Percentiles rank a stretch among this genome's conserved stretches.
These are phyloP conservation scores for Fragaria iinumae DNA, from an alignment of 306 rosid species.

Conservation along the genomic window DNA sequence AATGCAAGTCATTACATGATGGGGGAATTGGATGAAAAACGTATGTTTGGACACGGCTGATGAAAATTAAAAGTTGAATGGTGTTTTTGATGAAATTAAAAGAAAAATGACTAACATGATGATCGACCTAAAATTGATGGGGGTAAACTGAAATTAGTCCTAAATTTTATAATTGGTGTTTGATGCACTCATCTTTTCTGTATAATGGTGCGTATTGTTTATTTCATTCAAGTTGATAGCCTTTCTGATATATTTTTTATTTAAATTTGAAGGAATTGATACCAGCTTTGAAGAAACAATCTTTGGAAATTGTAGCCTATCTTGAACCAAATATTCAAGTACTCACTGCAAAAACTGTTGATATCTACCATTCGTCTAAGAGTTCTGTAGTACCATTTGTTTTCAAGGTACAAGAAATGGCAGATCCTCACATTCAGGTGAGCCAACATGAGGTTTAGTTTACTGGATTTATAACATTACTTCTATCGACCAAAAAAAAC, in stretches of 20 bases:
- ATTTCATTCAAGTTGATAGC: not conserved
- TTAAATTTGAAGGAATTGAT: slow-evolving; percentile 38
- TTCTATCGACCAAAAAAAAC: too few species aligned
- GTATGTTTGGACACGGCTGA: too few species aligned
- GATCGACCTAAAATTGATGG: too few species aligned
- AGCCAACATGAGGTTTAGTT: not conserved
- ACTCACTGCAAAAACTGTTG: slow-evolving; percentile 24
- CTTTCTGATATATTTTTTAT: not conserved
- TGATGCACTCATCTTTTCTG: not conserved
- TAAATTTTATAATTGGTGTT: not conserved
- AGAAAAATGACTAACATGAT: too few species aligned
- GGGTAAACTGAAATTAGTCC: too few species aligned
- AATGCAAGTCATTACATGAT: too few species aligned
- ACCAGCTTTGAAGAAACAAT: slow-evolving; percentile 31
- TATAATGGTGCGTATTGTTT: not conserved
- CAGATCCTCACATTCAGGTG: slow-evolving; percentile 29
- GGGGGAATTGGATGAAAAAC: too few species aligned
- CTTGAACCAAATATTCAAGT: slow-evolving; percentile 23
- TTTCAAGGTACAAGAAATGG: slow-evolving; percentile 20
- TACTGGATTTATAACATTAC: slow-evolving; percentile 7
- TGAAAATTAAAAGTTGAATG: too few species aligned
- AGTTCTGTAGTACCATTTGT: slow-evolving; percentile 27
- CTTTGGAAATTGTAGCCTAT: slow-evolving; percentile 22
- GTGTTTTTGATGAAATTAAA: too few species aligned
- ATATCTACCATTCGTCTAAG: slow-evolving; percentile 29